Conservation (phyloP, 306 rosid species). For the Vicia villosa region DNA sequence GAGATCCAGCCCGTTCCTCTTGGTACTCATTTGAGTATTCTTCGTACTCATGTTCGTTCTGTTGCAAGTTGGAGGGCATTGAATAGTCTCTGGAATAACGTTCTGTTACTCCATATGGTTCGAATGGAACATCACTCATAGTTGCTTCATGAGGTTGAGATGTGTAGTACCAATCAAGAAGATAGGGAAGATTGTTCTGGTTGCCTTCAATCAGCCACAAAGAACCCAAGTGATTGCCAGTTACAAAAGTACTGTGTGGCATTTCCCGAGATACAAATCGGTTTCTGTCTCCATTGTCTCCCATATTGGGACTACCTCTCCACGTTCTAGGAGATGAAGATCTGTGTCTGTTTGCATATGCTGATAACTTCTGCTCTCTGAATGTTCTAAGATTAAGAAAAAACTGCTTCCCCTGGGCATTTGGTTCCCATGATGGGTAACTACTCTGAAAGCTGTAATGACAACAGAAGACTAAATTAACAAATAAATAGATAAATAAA, state of each 20-base stretch:
- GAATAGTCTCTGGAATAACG: slow-evolving; percentile 49
- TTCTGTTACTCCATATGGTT: slow-evolving; percentile 46
- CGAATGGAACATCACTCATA: slow-evolving; percentile 37
- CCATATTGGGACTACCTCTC: slow-evolving; percentile 48
- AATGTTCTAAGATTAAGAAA: slow-evolving; percentile 62
- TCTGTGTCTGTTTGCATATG: slow-evolving; percentile 41
- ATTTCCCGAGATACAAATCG: slow-evolving; percentile 48
- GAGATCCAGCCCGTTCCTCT: slow-evolving; percentile 50
- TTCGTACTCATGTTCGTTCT: slow-evolving; percentile 44
- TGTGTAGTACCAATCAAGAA: slow-evolving; percentile 87
- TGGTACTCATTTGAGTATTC: slow-evolving; percentile 41
- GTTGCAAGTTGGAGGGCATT: slow-evolving; percentile 51
- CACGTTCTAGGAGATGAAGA: slow-evolving; percentile 55
- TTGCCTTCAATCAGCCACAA: slow-evolving; percentile 62
- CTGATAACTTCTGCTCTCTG: slow-evolving; percentile 60
- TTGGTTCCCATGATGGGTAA: slow-evolving; percentile 83
- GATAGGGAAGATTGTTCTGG: slow-evolving; percentile 64
- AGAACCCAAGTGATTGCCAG: slow-evolving; percentile 55
- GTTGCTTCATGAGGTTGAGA: slow-evolving; percentile 42
- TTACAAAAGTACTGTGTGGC: slow-evolving; percentile 42
- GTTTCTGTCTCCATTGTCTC: slow-evolving; percentile 51
- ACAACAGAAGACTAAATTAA: slow-evolving; percentile 29
- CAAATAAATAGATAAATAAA: not conserved
- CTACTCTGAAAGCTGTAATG: slow-evolving; percentile 77
- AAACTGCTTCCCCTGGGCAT: slow-evolving; percentile 67